Evolutionary conservation across 2,329 filamentous ascomycete genomes (phyloP), one percentile per base, ranked within the genome.

Genomic region (Botryosphaeria agaves): DNA sequence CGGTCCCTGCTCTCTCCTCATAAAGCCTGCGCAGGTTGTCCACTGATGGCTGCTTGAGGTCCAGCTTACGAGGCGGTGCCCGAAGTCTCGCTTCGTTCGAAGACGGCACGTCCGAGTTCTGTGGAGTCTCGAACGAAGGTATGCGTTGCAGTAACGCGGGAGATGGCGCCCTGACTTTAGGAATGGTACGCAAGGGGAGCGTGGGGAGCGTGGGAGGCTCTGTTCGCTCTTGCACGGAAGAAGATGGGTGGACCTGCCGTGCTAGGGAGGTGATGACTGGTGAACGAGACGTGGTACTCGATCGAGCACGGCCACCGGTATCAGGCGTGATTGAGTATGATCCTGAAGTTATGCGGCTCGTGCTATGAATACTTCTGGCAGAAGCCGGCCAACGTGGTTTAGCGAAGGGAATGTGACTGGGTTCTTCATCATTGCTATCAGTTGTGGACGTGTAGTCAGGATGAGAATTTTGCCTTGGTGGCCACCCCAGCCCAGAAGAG

Each of bases 21-120:
- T 62, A 64, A 31, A 64, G 39, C 37, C 54, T 42, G 32, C 59
- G 44, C 35, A 64, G 37, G 41, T 64, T 57, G 27, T 63, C 60
- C 4, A 64, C 61, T 12, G 51, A 55, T 28, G 52, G 45, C 38
- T 62, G 59, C 38, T 53, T 55, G 25, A 61, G 26, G 25, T 57
- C 54, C 19, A 62, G 39, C 32, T 47, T 56, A 31, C 47, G 36
- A 21, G 53, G 48, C 34, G 36, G 27, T 33, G 3, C 25, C 25
- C 21, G 33, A 32, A 16, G 30, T 30, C 19, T 21, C 18, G 14
- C 18, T 17, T 3, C 21, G 12, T 9, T 30, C 27, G 5, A 15
- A n/a, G 18, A 19, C 15, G 9, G n/a, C n/a, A n/a, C 28, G 20
- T 31, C 36, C 30, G 11, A 26, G 18, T 26, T 34, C 14, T 29